Conservation (phyloP, 1,284 basidiomycete species). For the Phenoliferia sp. region DNA sequence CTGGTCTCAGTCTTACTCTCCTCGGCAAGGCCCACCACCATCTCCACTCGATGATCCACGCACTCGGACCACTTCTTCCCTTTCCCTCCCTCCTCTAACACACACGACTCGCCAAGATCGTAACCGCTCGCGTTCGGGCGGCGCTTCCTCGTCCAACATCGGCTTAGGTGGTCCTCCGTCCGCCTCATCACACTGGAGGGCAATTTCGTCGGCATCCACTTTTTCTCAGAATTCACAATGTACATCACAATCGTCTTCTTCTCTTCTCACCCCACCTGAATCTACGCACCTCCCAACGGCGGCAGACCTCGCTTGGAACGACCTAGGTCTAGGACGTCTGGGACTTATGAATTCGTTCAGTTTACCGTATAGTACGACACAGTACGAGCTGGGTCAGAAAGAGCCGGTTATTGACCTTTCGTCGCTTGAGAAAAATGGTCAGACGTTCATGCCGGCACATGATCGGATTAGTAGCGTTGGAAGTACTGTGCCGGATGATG, state of each 20-base stretch:
- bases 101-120: background rate
- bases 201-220: background rate
- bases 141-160: background rate
- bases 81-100: background rate
- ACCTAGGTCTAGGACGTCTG: conserved; percentile 1
- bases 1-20: background rate
- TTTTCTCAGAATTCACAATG: background rate
- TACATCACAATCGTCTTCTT: background rate
- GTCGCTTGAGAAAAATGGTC: background rate
- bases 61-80: background rate
- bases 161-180: background rate
- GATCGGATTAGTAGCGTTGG: background rate
- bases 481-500: background rate
- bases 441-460: too few relatives aligned
- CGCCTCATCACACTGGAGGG: background rate
- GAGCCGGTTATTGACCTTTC: conserved; percentile 1
- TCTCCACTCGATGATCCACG: background rate
- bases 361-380: background rate
- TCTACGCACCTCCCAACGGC: conserved; percentile 1
- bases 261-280: conserved; percentile 8
- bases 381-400: background rate
- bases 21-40: background rate
- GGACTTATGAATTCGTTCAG: background rate
- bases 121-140: background rate
- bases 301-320: conserved; percentile 12